Base-by-base conservation (phyloP, 164 flowering plant genomes). In the Santalum album region DNA sequence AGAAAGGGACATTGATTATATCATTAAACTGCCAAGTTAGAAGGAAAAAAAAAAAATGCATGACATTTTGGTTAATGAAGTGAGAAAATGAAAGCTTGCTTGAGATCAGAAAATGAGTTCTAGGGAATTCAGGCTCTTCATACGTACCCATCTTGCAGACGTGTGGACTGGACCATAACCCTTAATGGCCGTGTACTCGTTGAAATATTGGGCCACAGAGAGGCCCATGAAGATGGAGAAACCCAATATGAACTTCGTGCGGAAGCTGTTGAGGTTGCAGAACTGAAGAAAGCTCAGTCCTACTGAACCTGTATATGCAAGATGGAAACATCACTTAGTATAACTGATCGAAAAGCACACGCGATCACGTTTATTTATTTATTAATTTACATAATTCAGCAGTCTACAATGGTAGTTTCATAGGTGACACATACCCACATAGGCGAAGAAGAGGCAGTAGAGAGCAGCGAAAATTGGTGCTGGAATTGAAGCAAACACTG, bases 161-260 rank as follows among this genome's bases (percentile, higher is more conserved):
- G 91, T 83, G 76, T 89, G 91, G 50, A 87, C 99, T 45, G 99
- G 99, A 57, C 99, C 99, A 62, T 52, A 80, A 27, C 88, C 86
- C 0, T 83, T 72, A 11, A 86, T 68, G 18, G 75, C 81, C 7
- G 81, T 80, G 71, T 80, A 83, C 70, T 89, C 94, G 12, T 89
- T 89, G 87, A 92, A 92, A 69, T 89, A 92, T 63, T 92, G 96
- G 18, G 98, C 87, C 25, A 92, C 73, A 0, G 98, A 92, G 46
- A 92, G 68, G 39, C 98, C 98, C 72, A 92, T 51, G 75, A 92
- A 92, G 52, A 92, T 24, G 0, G 98, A 92, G 77, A 92, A 83
- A 16, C 96, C 99, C 24, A 89, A 53, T 54, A 92, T 77, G 75
- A 92, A 86, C 67, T 80, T 89, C n/a, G 80, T 80, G 47, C 95